Conservation (phyloP, 768 basidiomycete species). For the Boletus sensibilis region DNA sequence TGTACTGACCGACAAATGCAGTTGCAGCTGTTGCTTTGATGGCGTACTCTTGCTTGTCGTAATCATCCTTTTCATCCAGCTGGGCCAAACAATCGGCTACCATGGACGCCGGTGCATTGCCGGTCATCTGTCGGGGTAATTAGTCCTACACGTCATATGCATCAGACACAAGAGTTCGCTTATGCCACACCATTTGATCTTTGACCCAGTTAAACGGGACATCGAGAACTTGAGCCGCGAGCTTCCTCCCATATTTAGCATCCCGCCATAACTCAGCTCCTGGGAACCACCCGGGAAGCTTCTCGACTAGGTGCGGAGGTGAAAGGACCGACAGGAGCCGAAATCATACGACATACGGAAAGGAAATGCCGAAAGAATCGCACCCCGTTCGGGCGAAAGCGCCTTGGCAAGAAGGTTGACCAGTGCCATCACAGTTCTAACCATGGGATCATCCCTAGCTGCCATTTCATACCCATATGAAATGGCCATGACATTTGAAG, state of each 20-base stretch:
- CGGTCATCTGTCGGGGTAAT: slow-evolving; percentile 6
- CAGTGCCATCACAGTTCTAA: slow-evolving; percentile 16
- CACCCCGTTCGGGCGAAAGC: slow-evolving; percentile 21
- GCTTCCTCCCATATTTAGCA: slow-evolving; percentile 9
- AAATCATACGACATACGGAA: slow-evolving; percentile 15
- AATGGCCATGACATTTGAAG: slow-evolving; percentile 26
- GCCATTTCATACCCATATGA: slow-evolving; percentile 26
- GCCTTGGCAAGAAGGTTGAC: slow-evolving; percentile 20
- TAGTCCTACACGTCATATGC: neutral
- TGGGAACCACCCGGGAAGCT: slow-evolving; percentile 26
- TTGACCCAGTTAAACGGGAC: slow-evolving; percentile 27
- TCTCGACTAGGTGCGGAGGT: slow-evolving; percentile 12
- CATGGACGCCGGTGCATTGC: slow-evolving; percentile 23
- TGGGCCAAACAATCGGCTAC: slow-evolving; percentile 25
- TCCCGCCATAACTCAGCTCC: slow-evolving; percentile 22
- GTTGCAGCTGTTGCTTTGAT: slow-evolving; percentile 30
- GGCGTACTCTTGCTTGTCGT: slow-evolving; percentile 17
- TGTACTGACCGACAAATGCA: slow-evolving; percentile 20
- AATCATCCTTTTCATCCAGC: slow-evolving; percentile 18
- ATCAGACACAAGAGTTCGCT: neutral
- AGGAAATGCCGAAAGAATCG: slow-evolving; percentile 22
- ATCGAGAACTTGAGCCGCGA: slow-evolving; percentile 22
- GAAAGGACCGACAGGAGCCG: neutral
- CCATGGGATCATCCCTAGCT: slow-evolving; percentile 22
- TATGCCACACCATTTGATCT: slow-evolving; percentile 20